phyloP scores from a whole-genome alignment of 805 yeast genomes.

The Saturnispora bothae region DNA sequence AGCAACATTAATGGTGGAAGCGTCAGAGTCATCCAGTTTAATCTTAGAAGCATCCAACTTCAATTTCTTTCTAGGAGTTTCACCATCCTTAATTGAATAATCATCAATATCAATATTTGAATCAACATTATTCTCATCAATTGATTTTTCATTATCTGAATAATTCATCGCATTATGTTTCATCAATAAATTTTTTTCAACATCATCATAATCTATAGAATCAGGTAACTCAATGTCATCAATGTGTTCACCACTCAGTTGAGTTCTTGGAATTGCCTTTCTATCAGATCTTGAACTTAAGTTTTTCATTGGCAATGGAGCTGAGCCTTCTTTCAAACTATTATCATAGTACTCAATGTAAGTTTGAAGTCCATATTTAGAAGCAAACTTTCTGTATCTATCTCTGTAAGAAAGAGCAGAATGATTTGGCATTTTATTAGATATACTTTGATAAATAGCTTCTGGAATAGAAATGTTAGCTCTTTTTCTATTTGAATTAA shows the following conservation, averaged over 20 bases:
- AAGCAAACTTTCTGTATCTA: slow-evolving; percentile 60
- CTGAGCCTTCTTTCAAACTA: slow-evolving; percentile 27
- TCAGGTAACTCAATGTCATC: not conserved
- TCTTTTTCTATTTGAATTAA: slow-evolving; percentile 13
- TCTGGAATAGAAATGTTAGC: slow-evolving; percentile 24
- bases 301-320: slow-evolving; percentile 50
- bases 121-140: not conserved
- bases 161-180: no score
- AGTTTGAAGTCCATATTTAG: slow-evolving; percentile 48
- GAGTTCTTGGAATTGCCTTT: slow-evolving; percentile 9
- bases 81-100: slow-evolving; percentile 1
- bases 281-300: slow-evolving; percentile 37
- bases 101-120: not conserved
- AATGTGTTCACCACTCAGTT: no score
- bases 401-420: slow-evolving; percentile 73
- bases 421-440: slow-evolving; percentile 39
- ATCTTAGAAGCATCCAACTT: slow-evolving; percentile 4
- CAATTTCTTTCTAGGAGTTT: slow-evolving; percentile 3
- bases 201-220: not conserved
- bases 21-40: slow-evolving; percentile 1
- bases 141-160: not conserved
- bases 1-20: slow-evolving; percentile 1
- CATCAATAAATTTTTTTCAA: no score
- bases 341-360: slow-evolving; percentile 44
- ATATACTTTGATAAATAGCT: slow-evolving; percentile 31